These are phyloP conservation scores for Diplodia sapinea DNA, from an alignment of 2,329 filamentous ascomycete species.

Conservation along the genomic window DNA sequence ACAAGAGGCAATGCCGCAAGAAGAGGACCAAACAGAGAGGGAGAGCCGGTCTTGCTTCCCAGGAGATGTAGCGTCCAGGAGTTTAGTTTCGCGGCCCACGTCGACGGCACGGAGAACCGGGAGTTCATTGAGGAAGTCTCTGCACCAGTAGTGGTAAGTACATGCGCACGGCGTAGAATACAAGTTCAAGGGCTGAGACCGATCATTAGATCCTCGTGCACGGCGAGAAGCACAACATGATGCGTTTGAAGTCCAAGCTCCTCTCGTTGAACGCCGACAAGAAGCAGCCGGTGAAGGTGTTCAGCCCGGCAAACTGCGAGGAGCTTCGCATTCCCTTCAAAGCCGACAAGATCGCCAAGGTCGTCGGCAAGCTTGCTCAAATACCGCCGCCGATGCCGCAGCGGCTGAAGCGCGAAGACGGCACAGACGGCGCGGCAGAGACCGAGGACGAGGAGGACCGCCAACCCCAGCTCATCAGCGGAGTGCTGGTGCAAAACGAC, in stretches of 20 bases:
- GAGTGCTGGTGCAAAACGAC: constrained; percentile 94
- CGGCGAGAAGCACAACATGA: constrained; percentile 98
- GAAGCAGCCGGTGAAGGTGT: constrained; percentile 84
- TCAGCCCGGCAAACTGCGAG: constrained; percentile 91
- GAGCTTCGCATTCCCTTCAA: constrained; percentile 94
- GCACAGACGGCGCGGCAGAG: constrained; percentile 36
- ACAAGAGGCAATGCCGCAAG: constrained; percentile 65
- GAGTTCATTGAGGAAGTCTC: constrained; percentile 96
- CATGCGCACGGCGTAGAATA: background rate
- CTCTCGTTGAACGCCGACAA: constrained; percentile 89
- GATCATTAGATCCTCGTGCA: constrained; percentile 82
- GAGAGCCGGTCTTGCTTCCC: constrained; percentile 88
- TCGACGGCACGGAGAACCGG: constrained; percentile 92
- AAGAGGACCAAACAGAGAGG: constrained; percentile 65
- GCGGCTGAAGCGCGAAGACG: constrained; percentile 50
- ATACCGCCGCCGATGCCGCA: constrained; percentile 67
- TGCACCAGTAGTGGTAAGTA: constrained; percentile 87
- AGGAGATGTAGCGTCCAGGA: constrained; percentile 92
- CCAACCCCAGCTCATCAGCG: constrained; percentile 70
- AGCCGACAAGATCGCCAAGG: constrained; percentile 92
- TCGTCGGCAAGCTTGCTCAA: constrained; percentile 89
- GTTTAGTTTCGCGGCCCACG: constrained; percentile 94
- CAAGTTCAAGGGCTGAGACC: constrained; percentile 10
- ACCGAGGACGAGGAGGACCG: constrained; percentile 38
- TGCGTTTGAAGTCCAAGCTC: constrained; percentile 91